Percentiles rank a stretch among this genome's conserved stretches.
Evolutionary conservation across 1,284 basidiomycete genomes (phyloP).

Genomic region (Mrakiaceae sp.): DNA sequence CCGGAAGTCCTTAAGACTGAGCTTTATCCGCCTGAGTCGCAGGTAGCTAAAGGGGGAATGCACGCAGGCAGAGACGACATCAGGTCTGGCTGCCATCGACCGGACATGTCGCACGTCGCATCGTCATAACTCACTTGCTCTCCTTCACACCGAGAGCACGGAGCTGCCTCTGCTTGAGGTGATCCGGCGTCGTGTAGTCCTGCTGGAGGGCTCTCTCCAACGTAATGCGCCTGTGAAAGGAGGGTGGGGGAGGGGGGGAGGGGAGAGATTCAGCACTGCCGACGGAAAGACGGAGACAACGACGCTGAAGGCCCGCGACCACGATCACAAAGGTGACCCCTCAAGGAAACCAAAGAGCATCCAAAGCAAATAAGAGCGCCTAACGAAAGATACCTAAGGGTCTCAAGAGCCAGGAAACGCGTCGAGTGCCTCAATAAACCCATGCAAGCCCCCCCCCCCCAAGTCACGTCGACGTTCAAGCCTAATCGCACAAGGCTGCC

Average conservation of each 20-base stretch:
- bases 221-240: conserved; percentile 62
- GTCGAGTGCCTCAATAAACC: no score
- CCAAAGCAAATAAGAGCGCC: no score
- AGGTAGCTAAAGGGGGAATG: conserved; percentile 48
- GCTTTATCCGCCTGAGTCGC: conserved; percentile 78
- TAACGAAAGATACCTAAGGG: no score
- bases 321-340: not conserved
- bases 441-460: no score
- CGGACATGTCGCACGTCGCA: not conserved
- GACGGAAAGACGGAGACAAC: not conserved
- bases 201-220: conserved; percentile 75
- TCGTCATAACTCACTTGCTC: conserved; percentile 44
- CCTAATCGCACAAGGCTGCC: no score
- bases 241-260: conserved; percentile 6
- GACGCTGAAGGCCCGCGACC: conserved; percentile 37
- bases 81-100: not conserved
- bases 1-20: conserved; percentile 84
- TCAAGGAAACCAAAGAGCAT: no score
- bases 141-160: conserved; percentile 83
- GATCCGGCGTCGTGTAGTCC: conserved; percentile 62
- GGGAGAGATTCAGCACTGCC: conserved; percentile 5
- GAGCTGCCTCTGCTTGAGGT: conserved; percentile 82
- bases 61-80: conserved; percentile 16
- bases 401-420: no score
- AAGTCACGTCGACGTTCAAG: no score